These are phyloP conservation scores for Heliamphora exappendiculata DNA, from an alignment of 148 eudicot genomes.

Conservation along the genomic window DNA sequence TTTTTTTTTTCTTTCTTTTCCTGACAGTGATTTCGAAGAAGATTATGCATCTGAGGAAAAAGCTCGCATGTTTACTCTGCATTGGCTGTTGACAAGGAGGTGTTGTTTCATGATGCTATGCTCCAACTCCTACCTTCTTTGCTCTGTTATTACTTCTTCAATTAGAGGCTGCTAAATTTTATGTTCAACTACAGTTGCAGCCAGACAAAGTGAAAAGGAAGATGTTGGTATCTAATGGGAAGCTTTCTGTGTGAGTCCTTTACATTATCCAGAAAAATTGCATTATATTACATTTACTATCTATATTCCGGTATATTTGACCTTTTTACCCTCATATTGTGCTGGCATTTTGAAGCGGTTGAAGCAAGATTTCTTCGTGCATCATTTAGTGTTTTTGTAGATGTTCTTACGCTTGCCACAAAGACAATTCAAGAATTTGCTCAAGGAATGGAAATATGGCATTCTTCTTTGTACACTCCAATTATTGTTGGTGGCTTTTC, in stretches of 20 bases:
- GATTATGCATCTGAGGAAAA: slow-evolving; percentile 60
- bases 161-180: neutral
- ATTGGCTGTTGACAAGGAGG: slow-evolving; percentile 86
- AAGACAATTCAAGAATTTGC: slow-evolving; percentile 80
- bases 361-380: slow-evolving; percentile 97
- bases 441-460: slow-evolving; percentile 24
- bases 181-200: slow-evolving; percentile 51
- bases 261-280: neutral
- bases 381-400: slow-evolving; percentile 76
- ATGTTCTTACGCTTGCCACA: slow-evolving; percentile 71
- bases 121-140: neutral
- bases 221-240: slow-evolving; percentile 60
- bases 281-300: neutral
- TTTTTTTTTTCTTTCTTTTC: neutral
- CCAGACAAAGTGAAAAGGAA: slow-evolving; percentile 87
- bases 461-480: neutral
- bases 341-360: slow-evolving; percentile 86
- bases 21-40: slow-evolving; percentile 77
- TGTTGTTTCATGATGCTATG: slow-evolving; percentile 13
- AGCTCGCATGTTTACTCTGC: slow-evolving; percentile 59
- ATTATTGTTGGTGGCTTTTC: neutral
- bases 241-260: slow-evolving; percentile 70
- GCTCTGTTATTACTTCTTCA: neutral
- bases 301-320: neutral
- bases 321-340: neutral